Conservation (phyloP, 2,329 filamentous ascomycete genomes). For the Amauroascus niger region DNA sequence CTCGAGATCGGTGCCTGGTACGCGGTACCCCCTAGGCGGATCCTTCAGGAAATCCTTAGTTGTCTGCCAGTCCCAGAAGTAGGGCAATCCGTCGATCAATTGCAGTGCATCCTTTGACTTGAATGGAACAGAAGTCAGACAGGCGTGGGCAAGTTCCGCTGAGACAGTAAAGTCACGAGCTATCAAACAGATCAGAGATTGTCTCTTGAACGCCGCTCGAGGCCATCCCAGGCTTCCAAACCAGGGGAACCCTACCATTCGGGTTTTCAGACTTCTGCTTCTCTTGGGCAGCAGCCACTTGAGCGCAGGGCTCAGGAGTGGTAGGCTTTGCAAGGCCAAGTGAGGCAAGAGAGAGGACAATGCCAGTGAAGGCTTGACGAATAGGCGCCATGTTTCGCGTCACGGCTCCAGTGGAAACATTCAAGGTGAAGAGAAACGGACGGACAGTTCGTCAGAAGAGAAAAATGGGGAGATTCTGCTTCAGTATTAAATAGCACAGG, state of each 20-base stretch:
- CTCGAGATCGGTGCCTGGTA: constrained; percentile 42
- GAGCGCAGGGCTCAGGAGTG: constrained; percentile 9
- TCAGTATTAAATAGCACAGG: no score
- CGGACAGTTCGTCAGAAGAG: no score
- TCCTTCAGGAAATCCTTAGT: constrained; percentile 25
- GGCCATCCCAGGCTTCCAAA: background rate
- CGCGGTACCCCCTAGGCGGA: constrained; percentile 44
- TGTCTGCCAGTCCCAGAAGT: constrained; percentile 20
- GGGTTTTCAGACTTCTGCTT: background rate
- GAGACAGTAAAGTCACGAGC: constrained; percentile 9
- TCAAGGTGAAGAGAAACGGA: no score
- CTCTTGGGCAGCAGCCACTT: constrained; percentile 4
- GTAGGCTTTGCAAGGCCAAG: constrained; percentile 7
- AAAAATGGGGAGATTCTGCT: no score
- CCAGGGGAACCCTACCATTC: background rate
- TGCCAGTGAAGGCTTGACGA: background rate
- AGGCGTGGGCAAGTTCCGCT: constrained; percentile 19
- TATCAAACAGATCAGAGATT: background rate
- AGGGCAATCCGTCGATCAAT: constrained; percentile 19
- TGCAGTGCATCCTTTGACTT: constrained; percentile 17
- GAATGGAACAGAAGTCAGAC: constrained; percentile 20
- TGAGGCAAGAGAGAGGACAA: constrained; percentile 2
- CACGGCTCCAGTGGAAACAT: no score
- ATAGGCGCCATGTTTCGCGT: background rate
- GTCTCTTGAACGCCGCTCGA: background rate